A percentile compares a stretch with the other conserved stretches of the same genome.
phyloP scores from a whole-genome alignment of 495 filamentous ascomycete species.

The Hypoxylon rickii region DNA sequence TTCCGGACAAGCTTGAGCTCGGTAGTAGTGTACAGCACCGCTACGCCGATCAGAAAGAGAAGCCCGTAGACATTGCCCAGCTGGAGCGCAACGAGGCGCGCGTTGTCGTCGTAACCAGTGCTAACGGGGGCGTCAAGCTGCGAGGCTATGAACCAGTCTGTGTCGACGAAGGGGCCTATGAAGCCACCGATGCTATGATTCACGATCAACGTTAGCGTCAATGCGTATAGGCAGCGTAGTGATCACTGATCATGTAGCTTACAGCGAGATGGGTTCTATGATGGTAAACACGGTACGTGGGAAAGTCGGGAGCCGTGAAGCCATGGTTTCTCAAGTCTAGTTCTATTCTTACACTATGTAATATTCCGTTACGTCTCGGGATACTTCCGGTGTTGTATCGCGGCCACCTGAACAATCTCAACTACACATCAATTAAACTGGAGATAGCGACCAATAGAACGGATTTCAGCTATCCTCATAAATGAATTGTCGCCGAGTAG shows the following conservation, averaged over 20 bases:
- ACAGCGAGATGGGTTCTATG: constrained; percentile 72
- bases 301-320: constrained; percentile 54
- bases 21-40: constrained; percentile 63
- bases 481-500: too few species aligned
- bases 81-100: constrained; percentile 51
- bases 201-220: neutral
- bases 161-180: constrained; percentile 57
- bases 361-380: too few species aligned
- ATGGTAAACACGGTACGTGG: constrained; percentile 62
- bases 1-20: constrained; percentile 69
- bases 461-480: too few species aligned
- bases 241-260: constrained; percentile 36
- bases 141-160: constrained; percentile 62
- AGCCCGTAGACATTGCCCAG: constrained; percentile 71
- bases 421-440: too few species aligned
- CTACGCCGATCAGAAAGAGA: constrained; percentile 64
- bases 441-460: too few species aligned
- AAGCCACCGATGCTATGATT: constrained; percentile 58
- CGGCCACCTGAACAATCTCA: too few species aligned
- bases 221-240: neutral
- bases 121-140: constrained; percentile 55
- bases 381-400: too few species aligned
- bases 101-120: constrained; percentile 27
- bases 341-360: neutral
- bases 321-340: constrained; percentile 41